Percentiles rank a stretch among this genome's conserved stretches.
phyloP scores from a whole-genome alignment of 2,329 filamentous ascomycete genomes.

The Cercospora zeae-maydis region DNA sequence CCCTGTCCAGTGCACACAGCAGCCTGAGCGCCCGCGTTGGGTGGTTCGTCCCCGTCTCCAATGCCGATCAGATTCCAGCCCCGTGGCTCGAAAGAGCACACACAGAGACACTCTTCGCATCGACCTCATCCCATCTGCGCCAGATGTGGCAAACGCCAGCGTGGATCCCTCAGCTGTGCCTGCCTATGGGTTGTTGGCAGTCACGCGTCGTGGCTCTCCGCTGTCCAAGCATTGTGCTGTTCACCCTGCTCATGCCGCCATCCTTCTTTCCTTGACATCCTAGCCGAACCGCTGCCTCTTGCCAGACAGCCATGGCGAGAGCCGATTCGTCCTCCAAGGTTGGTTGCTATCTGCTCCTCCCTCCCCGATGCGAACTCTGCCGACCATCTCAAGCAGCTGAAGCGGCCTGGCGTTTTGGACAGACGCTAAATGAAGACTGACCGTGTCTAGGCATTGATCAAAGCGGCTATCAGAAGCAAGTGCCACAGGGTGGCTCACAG shows the following conservation, averaged over 20 bases:
- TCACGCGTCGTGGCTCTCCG: background rate
- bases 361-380: background rate
- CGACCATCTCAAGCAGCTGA: background rate
- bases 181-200: background rate
- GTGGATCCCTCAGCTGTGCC: background rate
- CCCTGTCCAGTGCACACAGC: background rate
- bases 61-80: background rate
- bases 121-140: background rate
- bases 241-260: background rate
- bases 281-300: background rate
- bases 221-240: background rate
- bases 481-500: conserved; percentile 14
- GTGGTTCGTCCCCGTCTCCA: conserved; percentile 1
- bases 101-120: conserved; percentile 7
- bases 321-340: conserved; percentile 11
- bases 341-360: background rate
- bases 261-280: conserved; percentile 2
- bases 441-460: conserved; percentile 13
- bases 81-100: background rate
- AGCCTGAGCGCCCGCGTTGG: background rate
- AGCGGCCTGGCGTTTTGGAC: background rate
- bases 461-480: conserved; percentile 17
- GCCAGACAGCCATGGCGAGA: conserved; percentile 4
- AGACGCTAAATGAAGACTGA: background rate
- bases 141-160: background rate